These are phyloP conservation scores for Takakia lepidozioides DNA, from an alignment of 225 moss, liverwort and hornwort genomes.

Conservation along the genomic window DNA sequence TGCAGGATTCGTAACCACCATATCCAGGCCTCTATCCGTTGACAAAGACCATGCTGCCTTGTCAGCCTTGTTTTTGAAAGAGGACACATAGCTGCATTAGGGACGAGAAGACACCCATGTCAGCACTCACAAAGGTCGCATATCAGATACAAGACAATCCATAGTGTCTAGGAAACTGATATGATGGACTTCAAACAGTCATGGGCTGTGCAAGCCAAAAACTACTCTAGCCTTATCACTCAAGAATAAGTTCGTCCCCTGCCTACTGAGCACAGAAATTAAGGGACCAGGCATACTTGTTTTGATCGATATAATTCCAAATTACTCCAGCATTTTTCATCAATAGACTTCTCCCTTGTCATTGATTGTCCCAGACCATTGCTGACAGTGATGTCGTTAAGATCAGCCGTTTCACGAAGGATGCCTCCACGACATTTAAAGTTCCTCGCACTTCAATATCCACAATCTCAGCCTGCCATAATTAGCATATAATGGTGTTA, in stretches of 20 bases:
- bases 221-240: no score
- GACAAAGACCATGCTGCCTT: conserved; percentile 47
- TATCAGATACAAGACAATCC: no score
- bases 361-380: conserved; percentile 24
- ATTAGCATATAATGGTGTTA: no score
- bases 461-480: conserved; percentile 28
- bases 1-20: conserved; percentile 49
- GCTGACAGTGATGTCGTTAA: conserved; percentile 34
- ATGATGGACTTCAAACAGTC: no score
- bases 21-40: conserved; percentile 35
- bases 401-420: conserved; percentile 23
- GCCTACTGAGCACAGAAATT: no score
- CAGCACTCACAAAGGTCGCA: conserved; percentile 1
- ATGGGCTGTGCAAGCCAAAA: no score
- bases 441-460: conserved; percentile 24
- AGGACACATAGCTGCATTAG: no score
- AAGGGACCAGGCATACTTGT: conserved; percentile 11
- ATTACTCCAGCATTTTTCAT: conserved; percentile 39
- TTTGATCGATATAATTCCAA: conserved; percentile 34
- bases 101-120: no score
- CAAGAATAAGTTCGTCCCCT: no score
- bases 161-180: no score
- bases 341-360: conserved; percentile 10
- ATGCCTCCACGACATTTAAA: conserved; percentile 35
- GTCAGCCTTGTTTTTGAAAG: conserved; percentile 38